Evolutionary conservation across 768 basidiomycete genomes (phyloP).

Genomic region (Kwoniella europaea): DNA sequence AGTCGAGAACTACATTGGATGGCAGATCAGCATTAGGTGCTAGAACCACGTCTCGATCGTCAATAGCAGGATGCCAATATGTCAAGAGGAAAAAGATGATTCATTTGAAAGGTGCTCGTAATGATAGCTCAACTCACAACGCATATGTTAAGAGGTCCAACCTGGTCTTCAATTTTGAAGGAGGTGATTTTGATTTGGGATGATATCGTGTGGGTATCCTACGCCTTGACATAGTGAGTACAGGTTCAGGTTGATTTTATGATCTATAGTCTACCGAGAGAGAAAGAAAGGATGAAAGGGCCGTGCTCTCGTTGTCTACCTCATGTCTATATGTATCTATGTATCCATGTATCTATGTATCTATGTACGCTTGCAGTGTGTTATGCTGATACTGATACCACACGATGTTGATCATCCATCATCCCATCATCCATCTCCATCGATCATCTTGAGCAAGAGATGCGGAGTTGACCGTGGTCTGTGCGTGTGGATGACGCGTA

Average conservation of each 20-base stretch:
- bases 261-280: neutral
- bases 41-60: no score
- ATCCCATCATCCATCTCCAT: neutral
- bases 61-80: no score
- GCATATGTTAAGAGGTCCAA: conserved; percentile 49
- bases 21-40: neutral
- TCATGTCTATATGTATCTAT: neutral
- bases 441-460: neutral
- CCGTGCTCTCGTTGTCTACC: neutral
- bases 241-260: neutral
- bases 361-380: neutral
- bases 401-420: neutral
- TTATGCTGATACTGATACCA: neutral
- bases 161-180: conserved; percentile 24
- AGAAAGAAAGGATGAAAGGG: no score
- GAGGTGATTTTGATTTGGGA: conserved; percentile 9
- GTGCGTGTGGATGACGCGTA: conserved; percentile 10
- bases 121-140: conserved; percentile 31
- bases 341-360: neutral
- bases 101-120: neutral
- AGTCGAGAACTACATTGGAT: conserved; percentile 38
- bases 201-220: conserved; percentile 5
- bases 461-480: conserved; percentile 7
- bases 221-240: conserved; percentile 13
- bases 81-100: no score